These are phyloP conservation scores for Lobosporangium transversale DNA, from an alignment of 192 early-diverging fungal species.

Conservation along the genomic window DNA sequence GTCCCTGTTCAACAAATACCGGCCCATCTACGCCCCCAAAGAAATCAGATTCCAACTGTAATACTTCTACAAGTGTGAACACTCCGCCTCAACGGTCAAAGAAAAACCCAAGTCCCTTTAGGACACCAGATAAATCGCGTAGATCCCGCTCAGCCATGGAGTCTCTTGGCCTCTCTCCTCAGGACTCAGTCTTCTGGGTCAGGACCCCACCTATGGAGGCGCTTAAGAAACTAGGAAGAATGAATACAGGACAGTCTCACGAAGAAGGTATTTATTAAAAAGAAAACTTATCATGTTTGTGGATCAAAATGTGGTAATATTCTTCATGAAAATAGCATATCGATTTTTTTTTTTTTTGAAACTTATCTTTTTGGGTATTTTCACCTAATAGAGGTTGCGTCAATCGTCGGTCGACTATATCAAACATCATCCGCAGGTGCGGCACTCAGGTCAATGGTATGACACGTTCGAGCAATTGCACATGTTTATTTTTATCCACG, in stretches of 20 bases:
- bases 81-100: neutral
- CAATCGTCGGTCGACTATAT: slow-evolving; percentile 35
- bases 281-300: too few relatives aligned
- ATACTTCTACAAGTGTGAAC: too few relatives aligned
- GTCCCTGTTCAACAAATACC: neutral
- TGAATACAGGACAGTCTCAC: slow-evolving; percentile 30
- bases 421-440: slow-evolving; percentile 30
- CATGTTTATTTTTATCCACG: neutral
- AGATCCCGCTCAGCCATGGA: slow-evolving; percentile 15
- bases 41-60: neutral
- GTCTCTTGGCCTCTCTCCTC: slow-evolving; percentile 38
- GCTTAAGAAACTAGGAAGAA: slow-evolving; percentile 18
- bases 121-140: slow-evolving; percentile 25
- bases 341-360: neutral
- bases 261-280: slow-evolving; percentile 31
- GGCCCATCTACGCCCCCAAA: neutral
- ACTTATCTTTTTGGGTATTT: neutral
- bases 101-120: slow-evolving; percentile 17
- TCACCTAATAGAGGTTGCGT: slow-evolving; percentile 24
- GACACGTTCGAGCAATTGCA: neutral
- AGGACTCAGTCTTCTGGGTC: slow-evolving; percentile 48
- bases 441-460: slow-evolving; percentile 26
- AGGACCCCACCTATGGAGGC: slow-evolving; percentile 41
- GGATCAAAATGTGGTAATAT: neutral
- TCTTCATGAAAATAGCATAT: neutral